Evolutionary conservation across 192 early-diverging fungal species (phyloP).

Genomic region (Coemansia erecta): DNA sequence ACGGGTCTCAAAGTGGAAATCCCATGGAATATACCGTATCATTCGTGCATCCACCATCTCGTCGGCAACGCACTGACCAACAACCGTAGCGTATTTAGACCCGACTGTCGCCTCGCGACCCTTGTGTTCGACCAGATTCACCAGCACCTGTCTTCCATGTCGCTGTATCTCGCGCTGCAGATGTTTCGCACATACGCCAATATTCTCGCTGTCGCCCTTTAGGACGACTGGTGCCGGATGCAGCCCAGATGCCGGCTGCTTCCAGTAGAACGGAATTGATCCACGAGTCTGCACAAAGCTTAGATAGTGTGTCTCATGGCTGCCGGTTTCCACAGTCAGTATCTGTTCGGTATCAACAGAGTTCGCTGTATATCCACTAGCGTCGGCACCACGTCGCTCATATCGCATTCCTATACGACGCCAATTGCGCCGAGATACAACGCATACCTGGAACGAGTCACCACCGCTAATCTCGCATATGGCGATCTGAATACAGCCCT

Average conservation of each 20-base stretch:
- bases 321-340: conserved; percentile 54
- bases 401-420: conserved; percentile 73
- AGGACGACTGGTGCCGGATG: conserved; percentile 65
- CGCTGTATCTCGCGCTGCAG: conserved; percentile 52
- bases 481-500: conserved; percentile 67
- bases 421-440: conserved; percentile 66
- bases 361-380: conserved; percentile 84
- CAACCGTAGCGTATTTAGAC: conserved; percentile 56
- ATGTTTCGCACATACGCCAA: conserved; percentile 56
- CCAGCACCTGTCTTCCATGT: conserved; percentile 59
- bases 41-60: conserved; percentile 37
- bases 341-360: conserved; percentile 97
- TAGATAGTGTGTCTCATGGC: conserved; percentile 51
- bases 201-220: conserved; percentile 55
- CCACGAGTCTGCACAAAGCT: conserved; percentile 93
- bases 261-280: conserved; percentile 80
- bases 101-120: conserved; percentile 68
- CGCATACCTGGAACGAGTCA: conserved; percentile 60
- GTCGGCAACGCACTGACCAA: conserved; percentile 44
- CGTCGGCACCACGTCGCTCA: conserved; percentile 85
- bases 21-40: conserved; percentile 79
- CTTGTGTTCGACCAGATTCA: conserved; percentile 67
- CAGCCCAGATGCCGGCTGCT: conserved; percentile 66
- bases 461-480: conserved; percentile 58
- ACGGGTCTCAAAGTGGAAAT: conserved; percentile 90